Evolutionary conservation across 192 early-diverging fungal genomes (phyloP).

Genomic region (Rhizophagus sp.): DNA sequence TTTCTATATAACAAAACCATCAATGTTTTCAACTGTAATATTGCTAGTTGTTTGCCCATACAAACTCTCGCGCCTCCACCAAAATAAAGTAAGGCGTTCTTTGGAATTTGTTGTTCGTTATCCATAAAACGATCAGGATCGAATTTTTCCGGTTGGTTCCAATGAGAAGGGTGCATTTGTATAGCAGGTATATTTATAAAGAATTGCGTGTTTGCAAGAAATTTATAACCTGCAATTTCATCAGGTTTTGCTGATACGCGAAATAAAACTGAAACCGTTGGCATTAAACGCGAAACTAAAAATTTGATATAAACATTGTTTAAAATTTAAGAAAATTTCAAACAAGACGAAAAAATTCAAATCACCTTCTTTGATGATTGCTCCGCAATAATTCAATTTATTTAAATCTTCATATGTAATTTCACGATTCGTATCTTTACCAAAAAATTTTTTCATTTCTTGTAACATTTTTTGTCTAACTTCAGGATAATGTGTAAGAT

Average conservation of each 20-base stretch:
- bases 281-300: not conserved
- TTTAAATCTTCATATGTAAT: slow-evolving; percentile 5
- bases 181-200: not conserved
- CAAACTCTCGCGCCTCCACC: slow-evolving; percentile 9
- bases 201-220: not conserved
- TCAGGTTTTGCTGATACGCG: not conserved
- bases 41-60: slow-evolving; percentile 6
- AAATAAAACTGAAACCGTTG: not conserved
- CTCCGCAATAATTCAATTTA: not conserved
- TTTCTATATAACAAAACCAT: slow-evolving; percentile 4
- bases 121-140: slow-evolving; percentile 10
- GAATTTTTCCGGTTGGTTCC: slow-evolving; percentile 3
- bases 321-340: not conserved
- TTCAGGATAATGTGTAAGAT: slow-evolving; percentile 2
- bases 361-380: slow-evolving; percentile 17
- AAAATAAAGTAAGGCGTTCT: slow-evolving; percentile 8
- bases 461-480: not conserved
- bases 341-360: not conserved
- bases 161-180: not conserved
- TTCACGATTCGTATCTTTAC: not conserved
- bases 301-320: not conserved
- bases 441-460: slow-evolving; percentile 6
- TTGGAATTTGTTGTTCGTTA: not conserved
- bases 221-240: slow-evolving; percentile 2
- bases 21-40: slow-evolving; percentile 2